Base-by-base conservation (phyloP, 2,329 filamentous ascomycete species). In the Ophiocordyceps camponoti-saundersi region DNA sequence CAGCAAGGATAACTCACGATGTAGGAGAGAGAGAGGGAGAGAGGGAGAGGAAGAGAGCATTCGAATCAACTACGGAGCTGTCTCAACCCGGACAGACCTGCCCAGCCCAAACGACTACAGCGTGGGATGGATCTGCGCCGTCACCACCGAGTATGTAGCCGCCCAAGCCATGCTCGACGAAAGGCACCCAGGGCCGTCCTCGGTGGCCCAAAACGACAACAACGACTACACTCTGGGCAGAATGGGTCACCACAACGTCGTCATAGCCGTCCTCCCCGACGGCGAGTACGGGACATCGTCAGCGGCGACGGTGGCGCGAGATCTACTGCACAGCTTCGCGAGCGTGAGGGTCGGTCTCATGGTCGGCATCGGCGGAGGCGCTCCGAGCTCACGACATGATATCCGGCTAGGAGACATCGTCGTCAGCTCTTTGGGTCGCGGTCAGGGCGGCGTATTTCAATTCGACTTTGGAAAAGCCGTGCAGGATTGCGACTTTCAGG, bases 61-160 rank as follows among this genome's bases (percentile, higher is more conserved):
- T 26, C 23, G 23, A 26, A 26, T 26, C 8, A 8, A 26, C 4
- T 26, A 5, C 23, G 8, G 8, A 8, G 26, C 26, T 29, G 8
- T 29, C 26, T 29, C 26, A 10, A 29, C 26, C 26, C 26, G 2
- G 8, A 6, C 26, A 29, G 26, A 10, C 40, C 26, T 42, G 41
- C 26, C 22, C 7, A 23, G 26, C 16, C 21, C 41, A 15, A 21
- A 26, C 22, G 26, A 42, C 42, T 69, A 69, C 47, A 65, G 57
- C 0, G 57, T 70, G 5, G 67, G 64, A 20, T 69, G 65, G 66
- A 67, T 71, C 7, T 69, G 64, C 47, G 64, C 66, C 15, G 46
- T 68, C 2, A 11, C 3, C 0, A 55, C 50, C 0, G 67, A 70
- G 47, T 56, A 53, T 42, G 53, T 60, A 42, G 65, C 66, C 3